A percentile compares a stretch with the other conserved stretches of the same genome.
These are phyloP conservation scores for Monosiga brevicollis DNA, from an alignment of 78 protist species.

Conservation along the genomic window DNA sequence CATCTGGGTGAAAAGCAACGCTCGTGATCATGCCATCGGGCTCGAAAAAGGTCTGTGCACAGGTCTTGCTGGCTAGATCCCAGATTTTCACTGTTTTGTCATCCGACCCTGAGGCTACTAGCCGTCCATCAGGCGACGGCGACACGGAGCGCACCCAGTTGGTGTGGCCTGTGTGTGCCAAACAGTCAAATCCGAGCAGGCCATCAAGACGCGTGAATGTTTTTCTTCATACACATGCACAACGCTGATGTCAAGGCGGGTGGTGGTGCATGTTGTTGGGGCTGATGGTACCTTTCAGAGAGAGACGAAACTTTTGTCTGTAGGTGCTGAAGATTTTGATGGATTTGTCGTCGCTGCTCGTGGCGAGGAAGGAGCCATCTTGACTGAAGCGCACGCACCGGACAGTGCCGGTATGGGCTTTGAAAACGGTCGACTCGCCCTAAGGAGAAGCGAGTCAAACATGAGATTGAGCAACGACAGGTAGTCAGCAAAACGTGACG, in stretches of 20 bases:
- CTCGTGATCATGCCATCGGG: slow-evolving; percentile 36
- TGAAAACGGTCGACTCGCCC: slow-evolving; percentile 22
- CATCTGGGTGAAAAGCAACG: slow-evolving; percentile 72
- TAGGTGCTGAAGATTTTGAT: slow-evolving; percentile 79
- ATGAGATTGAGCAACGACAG: too few relatives aligned
- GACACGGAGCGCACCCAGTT: slow-evolving; percentile 71
- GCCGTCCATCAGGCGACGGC: slow-evolving; percentile 51
- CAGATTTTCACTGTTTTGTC: slow-evolving; percentile 76
- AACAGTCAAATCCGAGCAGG: slow-evolving; percentile 47
- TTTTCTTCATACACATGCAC: slow-evolving; percentile 7
- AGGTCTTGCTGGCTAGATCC: slow-evolving; percentile 23
- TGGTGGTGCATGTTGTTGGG: background rate
- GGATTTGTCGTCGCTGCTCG: slow-evolving; percentile 45
- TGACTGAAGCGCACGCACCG: slow-evolving; percentile 50
- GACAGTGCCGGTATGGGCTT: slow-evolving; percentile 62
- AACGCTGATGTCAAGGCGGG: background rate
- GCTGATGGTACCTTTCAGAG: slow-evolving; percentile 24
- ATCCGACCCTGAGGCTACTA: slow-evolving; percentile 53
- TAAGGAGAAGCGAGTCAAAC: too few relatives aligned
- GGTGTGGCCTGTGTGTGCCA: slow-evolving; percentile 61
- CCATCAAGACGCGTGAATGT: slow-evolving; percentile 31
- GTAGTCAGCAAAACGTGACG: too few relatives aligned
- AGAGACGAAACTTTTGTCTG: slow-evolving; percentile 54
- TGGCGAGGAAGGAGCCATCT: slow-evolving; percentile 47
- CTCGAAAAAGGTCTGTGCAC: slow-evolving; percentile 53